A percentile compares a stretch with the other conserved stretches of the same genome.
phyloP scores from a whole-genome alignment of 805 yeast species.

The Cyberlindnera sargentensis region DNA sequence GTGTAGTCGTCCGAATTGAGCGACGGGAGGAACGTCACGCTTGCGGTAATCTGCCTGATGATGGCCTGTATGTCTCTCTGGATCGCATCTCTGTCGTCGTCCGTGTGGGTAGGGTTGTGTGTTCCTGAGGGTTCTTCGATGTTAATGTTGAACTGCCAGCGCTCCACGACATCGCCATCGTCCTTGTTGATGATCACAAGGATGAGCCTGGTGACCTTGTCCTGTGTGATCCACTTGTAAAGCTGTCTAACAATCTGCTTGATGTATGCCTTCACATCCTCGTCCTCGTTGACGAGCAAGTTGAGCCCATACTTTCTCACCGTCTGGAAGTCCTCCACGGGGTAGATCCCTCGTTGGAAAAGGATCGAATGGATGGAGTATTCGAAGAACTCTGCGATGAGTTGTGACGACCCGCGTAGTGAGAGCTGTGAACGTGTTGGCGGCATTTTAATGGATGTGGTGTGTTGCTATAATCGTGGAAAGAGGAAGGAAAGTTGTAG shows the following conservation, averaged over 20 bases:
- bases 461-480: too few relatives aligned
- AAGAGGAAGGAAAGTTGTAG: too few relatives aligned
- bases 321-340: constrained; percentile 73
- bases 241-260: constrained; percentile 61
- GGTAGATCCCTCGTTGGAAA: constrained; percentile 86
- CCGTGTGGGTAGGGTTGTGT: not conserved
- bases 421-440: constrained; percentile 34
- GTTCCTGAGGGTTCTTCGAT: not conserved
- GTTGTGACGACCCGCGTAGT: constrained; percentile 66
- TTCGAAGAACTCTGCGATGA: constrained; percentile 78
- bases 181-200: constrained; percentile 68
- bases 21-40: constrained; percentile 79
- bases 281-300: constrained; percentile 64
- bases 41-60: constrained; percentile 82
- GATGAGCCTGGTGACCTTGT: constrained; percentile 59
- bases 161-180: constrained; percentile 62
- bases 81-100: not conserved
- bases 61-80: constrained; percentile 70
- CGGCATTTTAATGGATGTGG: not conserved
- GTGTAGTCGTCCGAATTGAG: constrained; percentile 59
- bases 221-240: constrained; percentile 66
- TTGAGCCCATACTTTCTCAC: constrained; percentile 77
- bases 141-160: constrained; percentile 75
- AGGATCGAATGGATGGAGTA: constrained; percentile 74
- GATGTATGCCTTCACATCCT: constrained; percentile 67